Base-by-base conservation (phyloP, 2,329 filamentous ascomycete species). In the Ophiocordyceps unilateralis region DNA sequence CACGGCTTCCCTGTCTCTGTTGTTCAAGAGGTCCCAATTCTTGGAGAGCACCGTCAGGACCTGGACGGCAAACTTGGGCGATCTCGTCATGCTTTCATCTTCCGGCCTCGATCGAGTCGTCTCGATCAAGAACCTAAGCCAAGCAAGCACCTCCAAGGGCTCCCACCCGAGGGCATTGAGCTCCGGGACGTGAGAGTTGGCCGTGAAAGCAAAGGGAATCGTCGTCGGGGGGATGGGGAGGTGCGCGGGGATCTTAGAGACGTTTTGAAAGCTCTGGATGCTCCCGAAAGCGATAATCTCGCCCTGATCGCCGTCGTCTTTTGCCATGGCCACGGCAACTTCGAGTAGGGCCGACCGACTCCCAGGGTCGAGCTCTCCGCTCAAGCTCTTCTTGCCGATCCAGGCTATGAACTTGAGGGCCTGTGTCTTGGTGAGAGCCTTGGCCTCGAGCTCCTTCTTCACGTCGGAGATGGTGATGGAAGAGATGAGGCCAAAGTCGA, bases 391-490 rank as follows among this genome's bases (percentile, higher is more conserved):
- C 47, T 74, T 78, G 19, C 78, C 77, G 40, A 82, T 73, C 89
- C 91, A 98, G 44, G 74, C 76, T 44, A 98, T 72, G 52, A 98
- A 93, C 51, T 87, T 79, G 14, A 75, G 68, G 15, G 94, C 70
- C 58, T 96, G 89, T 26, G 73, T 68, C 47, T 84, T 81, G 40
- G 74, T 81, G 45, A 98, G 67, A 1, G 91, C 84, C 53, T 85
- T 87, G 8, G 78, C 74, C 53, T 87, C 84, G 4, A 98, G 67
- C 51, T 94, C 88, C 46, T 78, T 67, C 48, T 80, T 83, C 46
- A 98, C 85, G 55, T 98, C 91, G 5, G 78, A 74, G 23, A 91
- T 79, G 0, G 85, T 94, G 45, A 96, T 83, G 49, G 87, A 80
- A 1, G 78, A 83, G n/a, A 98, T 74, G 44, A 96, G 69, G 1